Evolutionary conservation across 495 filamentous ascomycete genomes (phyloP).

Genomic region (Lasiosphaeriaceae sp.): DNA sequence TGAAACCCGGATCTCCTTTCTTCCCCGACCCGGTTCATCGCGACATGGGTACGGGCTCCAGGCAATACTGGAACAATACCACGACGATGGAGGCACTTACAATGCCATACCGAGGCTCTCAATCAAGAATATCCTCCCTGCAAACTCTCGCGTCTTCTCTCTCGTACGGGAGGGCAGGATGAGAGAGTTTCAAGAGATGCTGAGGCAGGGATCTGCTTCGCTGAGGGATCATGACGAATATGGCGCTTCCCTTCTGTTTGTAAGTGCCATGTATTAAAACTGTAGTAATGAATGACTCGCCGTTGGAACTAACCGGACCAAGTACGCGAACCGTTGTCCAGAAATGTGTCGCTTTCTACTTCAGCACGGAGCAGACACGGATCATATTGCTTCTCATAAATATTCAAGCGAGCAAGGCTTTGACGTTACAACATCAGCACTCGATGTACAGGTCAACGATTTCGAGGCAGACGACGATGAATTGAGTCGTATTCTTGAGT

Average conservation of each 20-base stretch:
- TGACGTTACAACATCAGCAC: not conserved
- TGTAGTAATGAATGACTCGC: not conserved
- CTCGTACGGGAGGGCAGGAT: not conserved
- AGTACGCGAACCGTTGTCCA: conserved; percentile 1
- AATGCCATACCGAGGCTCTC: conserved; percentile 1
- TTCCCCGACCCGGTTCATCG: not conserved
- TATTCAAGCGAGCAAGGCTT: not conserved
- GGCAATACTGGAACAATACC: not conserved
- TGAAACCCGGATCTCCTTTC: not conserved
- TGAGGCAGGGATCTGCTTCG: not conserved
- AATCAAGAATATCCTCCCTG: not conserved
- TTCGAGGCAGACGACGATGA: not conserved
- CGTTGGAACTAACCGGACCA: not conserved
- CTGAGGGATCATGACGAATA: conserved; percentile 6
- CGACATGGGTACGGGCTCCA: conserved; percentile 2
- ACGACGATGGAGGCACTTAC: not conserved
- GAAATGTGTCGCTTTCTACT: conserved; percentile 9
- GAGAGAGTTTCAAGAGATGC: not conserved
- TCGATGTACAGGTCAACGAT: not conserved
- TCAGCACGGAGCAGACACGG: conserved; percentile 5
- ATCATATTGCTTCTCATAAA: not conserved
- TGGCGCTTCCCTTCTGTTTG: conserved; percentile 4
- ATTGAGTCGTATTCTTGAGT: not conserved
- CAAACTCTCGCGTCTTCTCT: not conserved
- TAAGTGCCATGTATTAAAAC: not conserved